Evolutionary conservation across 805 yeast genomes (phyloP).

Genomic region (Gaillardinia entomophila): DNA sequence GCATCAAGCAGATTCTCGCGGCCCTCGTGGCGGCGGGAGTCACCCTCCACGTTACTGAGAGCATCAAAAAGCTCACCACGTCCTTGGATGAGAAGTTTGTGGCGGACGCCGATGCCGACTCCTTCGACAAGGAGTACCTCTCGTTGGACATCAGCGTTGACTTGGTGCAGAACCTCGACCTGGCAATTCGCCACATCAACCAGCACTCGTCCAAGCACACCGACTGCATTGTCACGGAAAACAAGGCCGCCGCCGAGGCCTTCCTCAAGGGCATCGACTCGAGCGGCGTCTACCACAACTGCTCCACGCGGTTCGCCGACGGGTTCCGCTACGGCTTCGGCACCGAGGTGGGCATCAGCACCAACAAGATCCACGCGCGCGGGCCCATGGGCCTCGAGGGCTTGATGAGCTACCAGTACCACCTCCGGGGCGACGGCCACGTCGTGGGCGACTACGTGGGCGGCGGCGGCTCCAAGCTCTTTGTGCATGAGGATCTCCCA

Average conservation of each 20-base stretch:
- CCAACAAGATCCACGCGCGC: constrained; percentile 95
- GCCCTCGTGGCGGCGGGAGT: constrained; percentile 62
- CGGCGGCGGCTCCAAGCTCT: constrained; percentile 80
- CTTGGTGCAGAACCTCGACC: constrained; percentile 50
- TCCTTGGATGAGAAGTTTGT: constrained; percentile 19
- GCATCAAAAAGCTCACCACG: constrained; percentile 29
- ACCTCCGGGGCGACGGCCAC: constrained; percentile 88
- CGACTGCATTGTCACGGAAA: constrained; percentile 81
- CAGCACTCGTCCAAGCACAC: constrained; percentile 94
- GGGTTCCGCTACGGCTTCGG: constrained; percentile 99
- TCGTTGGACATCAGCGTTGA: constrained; percentile 78
- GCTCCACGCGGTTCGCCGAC: constrained; percentile 95
- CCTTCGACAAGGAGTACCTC: constrained; percentile 79
- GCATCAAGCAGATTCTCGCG: constrained; percentile 19
- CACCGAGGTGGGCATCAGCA: constrained; percentile 95
- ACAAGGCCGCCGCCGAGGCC: constrained; percentile 61
- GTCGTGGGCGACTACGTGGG: constrained; percentile 88
- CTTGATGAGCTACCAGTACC: constrained; percentile 90
- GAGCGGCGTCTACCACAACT: constrained; percentile 97
- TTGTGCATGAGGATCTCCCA: constrained; percentile 63
- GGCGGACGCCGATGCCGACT: constrained; percentile 52
- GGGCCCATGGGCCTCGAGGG: constrained; percentile 99
- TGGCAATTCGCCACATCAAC: constrained; percentile 85
- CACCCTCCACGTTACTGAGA: constrained; percentile 60
- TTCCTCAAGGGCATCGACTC: constrained; percentile 87